phyloP scores from a whole-genome alignment of 176 grass and related monocot genomes.

The Dendrocalamus sinicus region DNA sequence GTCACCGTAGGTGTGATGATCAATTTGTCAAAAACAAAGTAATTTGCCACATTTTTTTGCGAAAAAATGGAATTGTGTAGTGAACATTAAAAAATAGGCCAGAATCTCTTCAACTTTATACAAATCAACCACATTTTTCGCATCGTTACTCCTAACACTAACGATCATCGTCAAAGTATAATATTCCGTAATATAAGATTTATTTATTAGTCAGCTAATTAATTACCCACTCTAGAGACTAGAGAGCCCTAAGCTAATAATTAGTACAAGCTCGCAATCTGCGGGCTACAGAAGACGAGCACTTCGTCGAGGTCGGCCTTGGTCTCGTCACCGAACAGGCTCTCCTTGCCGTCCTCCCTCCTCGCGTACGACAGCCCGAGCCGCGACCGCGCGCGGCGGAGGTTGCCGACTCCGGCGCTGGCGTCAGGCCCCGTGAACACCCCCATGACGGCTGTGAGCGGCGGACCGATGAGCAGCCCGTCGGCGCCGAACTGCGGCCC shows the following conservation, averaged over 20 bases:
- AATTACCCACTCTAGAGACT: neutral
- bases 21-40: too few species aligned
- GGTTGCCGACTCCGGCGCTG: conserved; percentile 71
- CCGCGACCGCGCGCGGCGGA: conserved; percentile 75
- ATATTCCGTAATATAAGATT: too few species aligned
- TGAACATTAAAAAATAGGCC: too few species aligned
- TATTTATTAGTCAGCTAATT: neutral
- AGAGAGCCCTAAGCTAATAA: neutral
- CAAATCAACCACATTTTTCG: too few species aligned
- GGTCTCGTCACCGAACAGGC: conserved; percentile 69
- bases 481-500: conserved; percentile 94
- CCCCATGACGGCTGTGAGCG: conserved; percentile 86
- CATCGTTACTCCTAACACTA: too few species aligned
- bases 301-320: conserved; percentile 65
- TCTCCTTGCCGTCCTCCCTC: conserved; percentile 78
- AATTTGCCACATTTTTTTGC: too few species aligned
- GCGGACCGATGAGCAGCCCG: conserved; percentile 85
- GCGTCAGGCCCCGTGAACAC: conserved; percentile 86
- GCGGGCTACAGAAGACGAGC: conserved; percentile 83
- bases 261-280: conserved; percentile 74
- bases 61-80: too few species aligned
- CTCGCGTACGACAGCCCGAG: conserved; percentile 82
- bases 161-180: too few species aligned
- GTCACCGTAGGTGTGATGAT: too few species aligned
- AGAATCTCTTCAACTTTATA: too few species aligned